Percentiles rank a stretch among this genome's conserved stretches.
phyloP scores from a whole-genome alignment of 225 moss, liverwort and hornwort species.

The Sphagnum contortum region DNA sequence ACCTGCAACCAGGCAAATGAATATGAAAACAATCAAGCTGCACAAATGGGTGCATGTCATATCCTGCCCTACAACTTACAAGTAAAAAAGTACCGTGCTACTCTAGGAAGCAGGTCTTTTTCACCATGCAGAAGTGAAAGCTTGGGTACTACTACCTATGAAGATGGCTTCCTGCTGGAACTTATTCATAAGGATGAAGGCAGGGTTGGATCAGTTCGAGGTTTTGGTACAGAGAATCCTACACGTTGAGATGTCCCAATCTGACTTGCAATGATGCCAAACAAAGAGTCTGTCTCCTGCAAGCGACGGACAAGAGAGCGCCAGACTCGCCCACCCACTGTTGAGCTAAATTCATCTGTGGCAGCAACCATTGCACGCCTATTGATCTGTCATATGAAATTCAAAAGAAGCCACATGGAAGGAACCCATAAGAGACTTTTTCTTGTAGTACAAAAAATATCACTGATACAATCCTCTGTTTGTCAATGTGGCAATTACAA shows the following conservation, averaged over 20 bases:
- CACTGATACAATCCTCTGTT: too few species aligned
- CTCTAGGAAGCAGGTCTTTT: neutral
- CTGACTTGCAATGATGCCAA: constrained; percentile 77
- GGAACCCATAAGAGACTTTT: too few species aligned
- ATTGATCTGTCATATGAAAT: constrained; percentile 36
- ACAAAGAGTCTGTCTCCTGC: constrained; percentile 83
- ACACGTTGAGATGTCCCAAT: constrained; percentile 82
- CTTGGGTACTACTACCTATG: neutral
- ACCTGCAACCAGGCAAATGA: constrained; percentile 35
- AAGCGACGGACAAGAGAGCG: constrained; percentile 85
- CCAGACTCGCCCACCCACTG: constrained; percentile 93
- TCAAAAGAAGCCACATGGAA: too few species aligned
- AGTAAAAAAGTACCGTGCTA: too few species aligned
- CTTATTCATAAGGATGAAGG: too few species aligned
- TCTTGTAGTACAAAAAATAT: too few species aligned
- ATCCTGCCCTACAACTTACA: too few species aligned
- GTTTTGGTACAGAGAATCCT: neutral
- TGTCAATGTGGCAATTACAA: too few species aligned
- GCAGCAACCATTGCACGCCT: constrained; percentile 84
- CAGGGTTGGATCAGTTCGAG: too few species aligned
- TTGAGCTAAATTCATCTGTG: constrained; percentile 86
- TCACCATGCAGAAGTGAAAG: constrained; percentile 3
- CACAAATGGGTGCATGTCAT: too few species aligned
- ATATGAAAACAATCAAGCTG: neutral
- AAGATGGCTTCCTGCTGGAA: neutral